Conservation (phyloP, 2,329 filamentous ascomycete genomes). For the Fusarium piperis region DNA sequence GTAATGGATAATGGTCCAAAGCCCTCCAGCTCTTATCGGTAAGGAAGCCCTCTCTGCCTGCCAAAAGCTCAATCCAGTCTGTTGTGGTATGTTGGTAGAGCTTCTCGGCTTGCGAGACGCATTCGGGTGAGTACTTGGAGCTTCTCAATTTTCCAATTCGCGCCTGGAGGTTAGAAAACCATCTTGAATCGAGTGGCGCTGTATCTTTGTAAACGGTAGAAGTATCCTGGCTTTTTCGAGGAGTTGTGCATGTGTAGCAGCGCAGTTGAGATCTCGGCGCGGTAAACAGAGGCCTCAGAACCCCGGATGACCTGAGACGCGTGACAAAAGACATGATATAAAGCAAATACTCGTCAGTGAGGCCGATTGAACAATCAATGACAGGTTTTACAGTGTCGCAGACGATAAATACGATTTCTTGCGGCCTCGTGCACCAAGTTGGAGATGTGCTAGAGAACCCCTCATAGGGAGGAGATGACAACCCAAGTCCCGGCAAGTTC, state of each 20-base stretch:
- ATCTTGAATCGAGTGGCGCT: slow-evolving; percentile 7
- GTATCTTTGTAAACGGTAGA: not conserved
- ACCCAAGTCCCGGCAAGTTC: not conserved
- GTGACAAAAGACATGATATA: not conserved
- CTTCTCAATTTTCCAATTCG: not conserved
- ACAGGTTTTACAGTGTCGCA: not conserved
- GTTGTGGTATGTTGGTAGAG: not conserved
- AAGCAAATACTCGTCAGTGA: too few species aligned
- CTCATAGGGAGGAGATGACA: not conserved
- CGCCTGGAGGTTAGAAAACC: slow-evolving; percentile 23
- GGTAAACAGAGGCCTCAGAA: not conserved
- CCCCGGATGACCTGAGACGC: not conserved
- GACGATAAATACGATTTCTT: not conserved
- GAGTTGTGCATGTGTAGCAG: not conserved
- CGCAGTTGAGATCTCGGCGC: not conserved
- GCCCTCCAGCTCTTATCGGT: slow-evolving; percentile 21
- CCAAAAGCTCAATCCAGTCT: slow-evolving; percentile 21
- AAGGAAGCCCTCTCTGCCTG: slow-evolving; percentile 16
- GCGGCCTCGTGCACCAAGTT: not conserved
- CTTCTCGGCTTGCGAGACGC: not conserved
- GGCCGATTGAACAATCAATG: not conserved
- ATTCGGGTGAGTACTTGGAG: not conserved
- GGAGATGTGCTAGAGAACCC: not conserved
- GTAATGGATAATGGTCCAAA: slow-evolving; percentile 18
- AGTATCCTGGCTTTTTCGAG: not conserved